Percentiles rank a stretch among this genome's conserved stretches.
phyloP scores from a whole-genome alignment of 257 asterid species.

The Plantago ovata region DNA sequence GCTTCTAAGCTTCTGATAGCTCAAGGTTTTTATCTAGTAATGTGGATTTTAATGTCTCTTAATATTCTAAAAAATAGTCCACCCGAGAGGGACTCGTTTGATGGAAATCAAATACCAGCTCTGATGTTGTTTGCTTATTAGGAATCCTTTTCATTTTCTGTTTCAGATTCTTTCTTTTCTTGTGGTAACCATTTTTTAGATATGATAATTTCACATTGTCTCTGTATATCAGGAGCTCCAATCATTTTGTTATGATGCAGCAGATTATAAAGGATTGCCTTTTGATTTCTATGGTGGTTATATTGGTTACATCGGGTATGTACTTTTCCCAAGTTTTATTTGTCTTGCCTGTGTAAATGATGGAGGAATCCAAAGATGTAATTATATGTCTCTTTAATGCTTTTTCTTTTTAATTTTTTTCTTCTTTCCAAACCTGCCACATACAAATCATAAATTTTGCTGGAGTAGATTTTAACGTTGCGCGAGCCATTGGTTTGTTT shows the following conservation, averaged over 20 bases:
- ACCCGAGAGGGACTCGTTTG: too few species aligned
- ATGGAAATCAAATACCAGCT: not conserved
- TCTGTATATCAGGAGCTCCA: conserved; percentile 68
- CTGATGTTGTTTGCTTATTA: not conserved
- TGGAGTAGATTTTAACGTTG: not conserved
- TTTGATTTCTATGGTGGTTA: conserved; percentile 92
- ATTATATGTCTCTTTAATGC: too few species aligned
- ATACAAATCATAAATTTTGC: too few species aligned
- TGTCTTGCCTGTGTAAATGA: not conserved
- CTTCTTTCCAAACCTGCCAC: too few species aligned
- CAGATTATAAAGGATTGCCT: conserved; percentile 87
- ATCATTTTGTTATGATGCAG: conserved; percentile 63
- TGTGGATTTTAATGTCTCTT: too few species aligned
- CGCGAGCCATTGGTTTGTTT: not conserved
- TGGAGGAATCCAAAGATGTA: too few species aligned
- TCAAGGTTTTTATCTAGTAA: not conserved
- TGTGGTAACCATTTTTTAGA: not conserved
- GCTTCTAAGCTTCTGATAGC: not conserved
- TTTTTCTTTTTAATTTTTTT: too few species aligned
- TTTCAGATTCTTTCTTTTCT: not conserved
- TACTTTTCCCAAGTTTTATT: not conserved
- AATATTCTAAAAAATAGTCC: too few species aligned
- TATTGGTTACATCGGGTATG: conserved; percentile 92
- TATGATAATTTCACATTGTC: not conserved
- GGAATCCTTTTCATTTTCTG: not conserved